Evolutionary conservation across 305 asterid genomes (phyloP), one percentile per base, ranked within the genome.

Genomic region (Fraxinus greggii): DNA sequence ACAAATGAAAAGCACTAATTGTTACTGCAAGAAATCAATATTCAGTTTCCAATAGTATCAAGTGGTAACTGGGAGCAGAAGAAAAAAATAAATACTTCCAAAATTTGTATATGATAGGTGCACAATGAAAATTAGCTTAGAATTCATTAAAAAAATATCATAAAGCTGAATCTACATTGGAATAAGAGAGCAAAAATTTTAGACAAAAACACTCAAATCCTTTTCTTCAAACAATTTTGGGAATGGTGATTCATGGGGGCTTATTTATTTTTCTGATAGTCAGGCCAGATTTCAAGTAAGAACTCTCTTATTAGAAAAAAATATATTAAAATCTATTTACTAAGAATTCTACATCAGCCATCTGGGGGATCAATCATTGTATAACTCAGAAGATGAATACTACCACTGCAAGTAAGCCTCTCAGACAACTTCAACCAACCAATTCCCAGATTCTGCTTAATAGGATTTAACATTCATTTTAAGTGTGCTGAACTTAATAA

Each of bases 1-100:
- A 84, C 80, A 81, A 78, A 78, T 78, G 12, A 26, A 79, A 79
- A 75, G 69, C 75, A 24, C 23, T 17, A 48, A 48, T 1, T 48
- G 61, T 48, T 48, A 48, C 23, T 48, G 61, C 61, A 48, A 17
- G 67, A 56, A 56, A 19, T 19, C 67, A 83, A 61, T 56, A 75
- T 72, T 86, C 54, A 83, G 84, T 70, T n/a, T 19, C 8, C 28
- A 56, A 1, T 48, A 48, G 61, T 48, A 48, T 48, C 61, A 48
- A 56, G 67, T 19, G 29, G 77, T 42, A 80, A 36, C 31, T 17
- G 26, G 28, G 23, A 56, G 28, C 67, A 56, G 76, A 56, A 28
- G 23, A 21, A 67, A 74, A 8, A 33, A 40, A 28, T 23, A 72
- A 36, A 13, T 31, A 76, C 78, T 40, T 3, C 61, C 72, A 79